Base-by-base conservation (phyloP, 2,329 filamentous ascomycete genomes). In the Penicillium sp. region DNA sequence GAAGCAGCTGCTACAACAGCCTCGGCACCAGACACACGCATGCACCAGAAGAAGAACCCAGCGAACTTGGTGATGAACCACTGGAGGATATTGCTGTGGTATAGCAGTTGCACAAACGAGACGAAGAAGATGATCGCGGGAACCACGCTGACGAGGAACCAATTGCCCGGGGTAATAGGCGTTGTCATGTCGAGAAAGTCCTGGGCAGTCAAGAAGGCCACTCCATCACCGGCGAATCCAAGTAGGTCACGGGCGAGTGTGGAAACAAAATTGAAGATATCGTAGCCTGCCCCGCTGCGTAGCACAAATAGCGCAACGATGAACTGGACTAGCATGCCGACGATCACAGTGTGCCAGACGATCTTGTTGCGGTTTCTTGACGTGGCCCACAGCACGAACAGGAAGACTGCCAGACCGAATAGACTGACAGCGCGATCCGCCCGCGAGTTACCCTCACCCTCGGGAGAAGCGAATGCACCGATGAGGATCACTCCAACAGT, bases 51-150 rank as follows among this genome's bases (percentile, higher is more conserved):
- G 78, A 96, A 94, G 70, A 95, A 89, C 42, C 80, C 78, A 49
- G 90, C 89, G 59, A 93, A 87, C 70, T 95, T 95, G 57, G 77
- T 75, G 62, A 95, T 81, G 70, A 90, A 88, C 89, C 90, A 95
- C 71, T 95, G 89, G 43, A 95, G 73, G 53, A 89, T 76, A 2
- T 86, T 86, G 58, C 83, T 77, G 74, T 90, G 86, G 74, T 87
- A 94, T 35, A 94, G 70, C 11, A 95, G 80, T 69, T 94, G 87
- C 22, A 95, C 88, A n/a, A 95, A 76, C 1, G 89, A 82, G 48
- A 95, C 86, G 80, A 96, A 95, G 81, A 95, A 96, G 73, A 95
- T 88, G 70, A 96, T 94, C 60, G 90, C 84, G 0, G 90, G 89
- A n/a, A 94, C 77, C 52, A 95, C 89, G 40, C 77, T 74, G 40